phyloP scores from a whole-genome alignment of 768 basidiomycete species.

The Boletus reticulatus region DNA sequence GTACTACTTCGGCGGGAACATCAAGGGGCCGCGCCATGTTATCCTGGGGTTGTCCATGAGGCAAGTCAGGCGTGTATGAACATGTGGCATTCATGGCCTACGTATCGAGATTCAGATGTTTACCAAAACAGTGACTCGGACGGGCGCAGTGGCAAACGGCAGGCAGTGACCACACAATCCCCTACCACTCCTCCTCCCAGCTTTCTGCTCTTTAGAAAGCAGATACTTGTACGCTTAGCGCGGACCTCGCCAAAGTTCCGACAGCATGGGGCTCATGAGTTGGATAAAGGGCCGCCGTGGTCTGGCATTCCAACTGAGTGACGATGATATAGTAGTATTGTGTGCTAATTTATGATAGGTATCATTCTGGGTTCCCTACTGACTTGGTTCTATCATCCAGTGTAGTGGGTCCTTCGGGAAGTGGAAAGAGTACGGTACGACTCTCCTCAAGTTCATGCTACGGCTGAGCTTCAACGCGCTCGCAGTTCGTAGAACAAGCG shows the following conservation, averaged over 20 bases:
- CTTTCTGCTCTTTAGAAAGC: too few species aligned
- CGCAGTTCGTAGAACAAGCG: slow-evolving; percentile 10
- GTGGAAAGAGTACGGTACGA: slow-evolving; percentile 21
- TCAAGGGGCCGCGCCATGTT: too few species aligned
- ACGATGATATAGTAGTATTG: slow-evolving; percentile 21
- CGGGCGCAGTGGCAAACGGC: background rate
- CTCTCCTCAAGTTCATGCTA: background rate
- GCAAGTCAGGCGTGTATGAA: too few species aligned
- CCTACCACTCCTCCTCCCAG: background rate
- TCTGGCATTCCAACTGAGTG: background rate
- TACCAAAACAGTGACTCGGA: too few species aligned
- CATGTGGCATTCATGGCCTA: too few species aligned
- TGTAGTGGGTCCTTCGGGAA: slow-evolving; percentile 17
- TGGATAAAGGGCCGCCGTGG: background rate
- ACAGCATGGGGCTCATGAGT: background rate
- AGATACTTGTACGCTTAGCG: background rate
- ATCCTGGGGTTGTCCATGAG: too few species aligned
- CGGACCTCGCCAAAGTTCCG: background rate
- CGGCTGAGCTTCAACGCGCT: background rate
- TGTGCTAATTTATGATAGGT: background rate
- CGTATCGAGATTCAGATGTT: too few species aligned
- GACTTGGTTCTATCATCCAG: slow-evolving; percentile 5
- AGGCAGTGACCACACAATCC: background rate
- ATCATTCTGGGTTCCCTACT: background rate
- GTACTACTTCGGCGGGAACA: too few species aligned